Percentiles rank a stretch among this genome's conserved stretches.
phyloP scores from a whole-genome alignment of 2,329 filamentous ascomycete species.

The Pyrenophora seminiperda region DNA sequence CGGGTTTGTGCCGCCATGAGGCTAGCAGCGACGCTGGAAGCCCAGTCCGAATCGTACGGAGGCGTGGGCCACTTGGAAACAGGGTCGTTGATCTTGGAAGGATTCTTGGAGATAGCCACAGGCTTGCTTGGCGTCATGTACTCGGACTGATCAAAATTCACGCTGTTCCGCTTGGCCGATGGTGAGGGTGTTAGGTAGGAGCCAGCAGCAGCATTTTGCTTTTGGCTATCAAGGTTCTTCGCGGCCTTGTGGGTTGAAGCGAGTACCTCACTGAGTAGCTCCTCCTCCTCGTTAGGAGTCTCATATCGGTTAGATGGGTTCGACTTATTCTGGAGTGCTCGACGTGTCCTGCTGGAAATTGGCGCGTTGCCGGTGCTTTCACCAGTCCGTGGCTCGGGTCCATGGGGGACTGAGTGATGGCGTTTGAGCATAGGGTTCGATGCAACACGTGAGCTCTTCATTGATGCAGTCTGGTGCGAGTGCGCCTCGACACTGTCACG shows the following conservation, averaged over 20 bases:
- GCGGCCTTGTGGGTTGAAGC: conserved; percentile 76
- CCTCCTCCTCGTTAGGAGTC: conserved; percentile 94
- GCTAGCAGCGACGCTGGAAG: conserved; percentile 77
- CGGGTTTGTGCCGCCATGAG: conserved; percentile 52
- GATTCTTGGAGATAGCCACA: conserved; percentile 63
- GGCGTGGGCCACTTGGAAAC: conserved; percentile 89
- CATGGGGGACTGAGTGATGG: conserved; percentile 54
- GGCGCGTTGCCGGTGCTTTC: conserved; percentile 62
- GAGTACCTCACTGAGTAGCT: conserved; percentile 88
- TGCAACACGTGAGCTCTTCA: conserved; percentile 46
- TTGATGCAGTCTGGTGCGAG: conserved; percentile 35
- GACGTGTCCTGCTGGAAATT: conserved; percentile 78
- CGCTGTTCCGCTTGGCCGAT: conserved; percentile 80
- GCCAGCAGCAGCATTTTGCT: conserved; percentile 59
- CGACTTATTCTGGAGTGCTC: conserved; percentile 70
- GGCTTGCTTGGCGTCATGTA: conserved; percentile 71
- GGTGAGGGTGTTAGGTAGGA: conserved; percentile 75
- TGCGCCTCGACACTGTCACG: conserved; percentile 61
- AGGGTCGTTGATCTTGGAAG: conserved; percentile 52
- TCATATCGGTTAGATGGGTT: conserved; percentile 86
- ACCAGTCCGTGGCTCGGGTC: conserved; percentile 59
- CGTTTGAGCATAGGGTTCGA: conserved; percentile 56
- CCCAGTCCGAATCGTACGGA: conserved; percentile 87
- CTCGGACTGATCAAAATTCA: conserved; percentile 71
- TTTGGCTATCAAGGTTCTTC: conserved; percentile 65